Conservation (phyloP, 805 yeast genomes). For the Saturnispora besseyi region DNA sequence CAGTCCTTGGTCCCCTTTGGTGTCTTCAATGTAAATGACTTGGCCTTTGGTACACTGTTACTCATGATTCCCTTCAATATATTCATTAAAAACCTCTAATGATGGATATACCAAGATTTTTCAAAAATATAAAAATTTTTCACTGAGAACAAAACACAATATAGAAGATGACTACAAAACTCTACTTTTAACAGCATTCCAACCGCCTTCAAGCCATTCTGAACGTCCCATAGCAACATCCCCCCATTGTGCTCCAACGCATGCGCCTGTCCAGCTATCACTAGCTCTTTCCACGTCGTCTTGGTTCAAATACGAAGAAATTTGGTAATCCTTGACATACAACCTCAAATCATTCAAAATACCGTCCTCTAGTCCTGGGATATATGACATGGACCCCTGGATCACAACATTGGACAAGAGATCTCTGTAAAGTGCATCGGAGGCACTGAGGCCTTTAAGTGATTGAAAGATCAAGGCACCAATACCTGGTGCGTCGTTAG, state of each 20-base stretch:
- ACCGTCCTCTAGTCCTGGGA: constrained; percentile 48
- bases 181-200: constrained; percentile 20
- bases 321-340: constrained; percentile 42
- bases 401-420: constrained; percentile 42
- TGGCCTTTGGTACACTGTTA: constrained; percentile 1
- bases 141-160: not conserved
- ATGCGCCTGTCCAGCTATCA: constrained; percentile 68
- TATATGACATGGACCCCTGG: constrained; percentile 51
- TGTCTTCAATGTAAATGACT: constrained; percentile 65
- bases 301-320: constrained; percentile 33
- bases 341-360: constrained; percentile 46
- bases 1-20: constrained; percentile 98
- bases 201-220: constrained; percentile 60
- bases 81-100: constrained; percentile 1
- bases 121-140: not conserved
- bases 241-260: constrained; percentile 50
- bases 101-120: not conserved
- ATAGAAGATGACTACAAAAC: not conserved
- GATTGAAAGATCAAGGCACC: constrained; percentile 37
- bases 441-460: constrained; percentile 37
- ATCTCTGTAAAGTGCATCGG: constrained; percentile 32
- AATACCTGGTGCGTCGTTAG: constrained; percentile 44
- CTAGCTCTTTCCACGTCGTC: constrained; percentile 44
- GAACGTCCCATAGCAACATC: constrained; percentile 53
- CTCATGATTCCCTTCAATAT: not conserved